phyloP scores from a whole-genome alignment of 169 alveolate genomes.

The Cryptosporidium muris region DNA sequence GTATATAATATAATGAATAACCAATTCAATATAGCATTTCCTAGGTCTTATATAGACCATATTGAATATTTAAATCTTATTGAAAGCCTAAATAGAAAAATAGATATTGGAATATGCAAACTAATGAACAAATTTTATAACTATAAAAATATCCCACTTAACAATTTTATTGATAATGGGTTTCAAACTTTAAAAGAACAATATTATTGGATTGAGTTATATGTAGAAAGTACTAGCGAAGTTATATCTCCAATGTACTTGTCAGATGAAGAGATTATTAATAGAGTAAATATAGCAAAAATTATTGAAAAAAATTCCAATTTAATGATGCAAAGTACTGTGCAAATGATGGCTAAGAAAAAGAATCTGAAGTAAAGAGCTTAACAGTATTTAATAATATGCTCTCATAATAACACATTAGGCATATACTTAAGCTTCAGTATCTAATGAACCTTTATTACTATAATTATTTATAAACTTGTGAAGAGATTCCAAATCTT shows the following conservation, averaged over 20 bases:
- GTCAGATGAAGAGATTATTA: constrained; percentile 51
- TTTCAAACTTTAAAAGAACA: constrained; percentile 15
- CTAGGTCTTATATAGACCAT: not conserved
- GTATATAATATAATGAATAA: not conserved
- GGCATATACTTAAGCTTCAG: not conserved
- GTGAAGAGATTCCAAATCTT: not conserved
- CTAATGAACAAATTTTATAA: constrained; percentile 4
- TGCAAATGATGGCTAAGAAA: constrained; percentile 18
- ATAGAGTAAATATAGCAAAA: constrained; percentile 35
- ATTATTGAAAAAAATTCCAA: constrained; percentile 38
- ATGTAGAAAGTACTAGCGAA: not conserved
- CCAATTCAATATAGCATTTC: not conserved
- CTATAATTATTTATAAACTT: not conserved
- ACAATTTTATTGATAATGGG: constrained; percentile 24
- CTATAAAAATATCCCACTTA: constrained; percentile 27
- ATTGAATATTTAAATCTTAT: constrained; percentile 22
- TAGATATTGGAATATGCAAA: constrained; percentile 60
- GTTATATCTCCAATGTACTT: constrained; percentile 20
- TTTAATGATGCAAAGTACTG: constrained; percentile 22
- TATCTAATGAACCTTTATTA: not conserved
- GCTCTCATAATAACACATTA: not conserved
- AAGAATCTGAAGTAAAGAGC: not conserved
- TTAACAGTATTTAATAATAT: not conserved
- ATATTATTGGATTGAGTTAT: constrained; percentile 27
- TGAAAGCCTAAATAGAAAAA: constrained; percentile 22